Percentiles rank a stretch among this genome's conserved stretches.
phyloP scores from a whole-genome alignment of 23 red algal species.

The Porphyridium purpureum region DNA sequence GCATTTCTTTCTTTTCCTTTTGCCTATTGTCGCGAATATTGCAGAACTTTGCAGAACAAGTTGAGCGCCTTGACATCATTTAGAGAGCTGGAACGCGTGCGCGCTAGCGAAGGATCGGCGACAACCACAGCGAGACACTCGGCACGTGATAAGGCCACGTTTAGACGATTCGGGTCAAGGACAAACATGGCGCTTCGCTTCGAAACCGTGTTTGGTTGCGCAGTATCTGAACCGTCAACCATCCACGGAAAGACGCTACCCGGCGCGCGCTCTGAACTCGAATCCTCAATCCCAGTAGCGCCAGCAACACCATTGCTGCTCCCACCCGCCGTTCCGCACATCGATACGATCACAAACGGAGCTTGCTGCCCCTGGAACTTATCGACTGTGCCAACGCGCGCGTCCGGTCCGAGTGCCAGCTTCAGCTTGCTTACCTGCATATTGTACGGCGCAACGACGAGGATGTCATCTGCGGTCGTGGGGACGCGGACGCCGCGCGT shows the following conservation, averaged over 20 bases:
- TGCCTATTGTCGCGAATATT: too few relatives aligned
- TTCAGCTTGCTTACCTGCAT: conserved; percentile 33
- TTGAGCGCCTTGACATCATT: too few relatives aligned
- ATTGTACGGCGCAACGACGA: conserved; percentile 84
- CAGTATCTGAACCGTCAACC: neutral
- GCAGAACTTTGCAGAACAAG: too few relatives aligned
- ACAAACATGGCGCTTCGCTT: conserved; percentile 12
- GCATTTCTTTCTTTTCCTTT: too few relatives aligned
- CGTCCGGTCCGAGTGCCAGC: conserved; percentile 10
- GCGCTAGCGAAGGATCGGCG: conserved; percentile 1
- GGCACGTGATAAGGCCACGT: conserved; percentile 63
- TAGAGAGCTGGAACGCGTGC: too few relatives aligned
- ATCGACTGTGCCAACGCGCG: conserved; percentile 73
- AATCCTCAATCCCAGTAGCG: too few relatives aligned
- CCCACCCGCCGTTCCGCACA: conserved; percentile 15
- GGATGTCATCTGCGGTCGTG: conserved; percentile 30
- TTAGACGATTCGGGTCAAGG: conserved; percentile 35
- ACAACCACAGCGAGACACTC: conserved; percentile 59
- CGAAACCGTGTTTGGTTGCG: neutral
- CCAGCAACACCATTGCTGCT: neutral
- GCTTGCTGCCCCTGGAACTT: conserved; percentile 91
- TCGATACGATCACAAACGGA: conserved; percentile 39
- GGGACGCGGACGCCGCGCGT: conserved; percentile 2
- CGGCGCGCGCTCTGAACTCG: neutral
- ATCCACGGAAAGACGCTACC: neutral